Percentiles rank a stretch among this genome's conserved stretches.
Conservation (phyloP, 2,329 filamentous ascomycete species). For the Cladophialophora immunda region DNA sequence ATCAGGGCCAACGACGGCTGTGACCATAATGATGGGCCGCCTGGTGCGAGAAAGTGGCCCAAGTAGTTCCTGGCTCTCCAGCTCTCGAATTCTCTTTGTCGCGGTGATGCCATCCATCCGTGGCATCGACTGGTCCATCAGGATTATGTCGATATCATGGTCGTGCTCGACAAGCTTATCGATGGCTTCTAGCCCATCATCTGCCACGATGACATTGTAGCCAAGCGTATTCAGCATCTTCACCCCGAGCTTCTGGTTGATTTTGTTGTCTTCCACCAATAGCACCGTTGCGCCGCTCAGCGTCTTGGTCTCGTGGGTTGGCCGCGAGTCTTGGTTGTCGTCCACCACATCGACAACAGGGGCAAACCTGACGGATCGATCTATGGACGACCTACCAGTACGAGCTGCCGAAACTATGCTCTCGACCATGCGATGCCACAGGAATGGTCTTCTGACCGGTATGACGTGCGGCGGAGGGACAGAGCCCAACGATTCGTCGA, state of each 20-base stretch:
- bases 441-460: conserved; percentile 42
- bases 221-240: conserved; percentile 73
- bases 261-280: conserved; percentile 65
- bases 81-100: conserved; percentile 43
- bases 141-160: conserved; percentile 42
- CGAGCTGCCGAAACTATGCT: conserved; percentile 34
- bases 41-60: conserved; percentile 38
- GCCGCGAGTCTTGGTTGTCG: conserved; percentile 25
- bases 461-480: conserved; percentile 40
- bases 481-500: conserved; percentile 39
- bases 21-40: conserved; percentile 44
- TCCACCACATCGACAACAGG: conserved; percentile 41
- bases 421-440: conserved; percentile 44
- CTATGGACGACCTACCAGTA: conserved; percentile 24
- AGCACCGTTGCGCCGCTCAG: conserved; percentile 65
- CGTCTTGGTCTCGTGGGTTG: conserved; percentile 27
- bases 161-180: conserved; percentile 42
- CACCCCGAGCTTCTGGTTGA: conserved; percentile 67
- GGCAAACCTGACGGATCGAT: conserved; percentile 42
- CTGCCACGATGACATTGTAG: conserved; percentile 63
- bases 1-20: conserved; percentile 44
- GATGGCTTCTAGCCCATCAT: conserved; percentile 44
- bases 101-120: conserved; percentile 45
- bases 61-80: conserved; percentile 44
- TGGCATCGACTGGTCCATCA: conserved; percentile 48